phyloP scores from a whole-genome alignment of 306 rosid species.

The peach (Prunus persica) region DNA sequence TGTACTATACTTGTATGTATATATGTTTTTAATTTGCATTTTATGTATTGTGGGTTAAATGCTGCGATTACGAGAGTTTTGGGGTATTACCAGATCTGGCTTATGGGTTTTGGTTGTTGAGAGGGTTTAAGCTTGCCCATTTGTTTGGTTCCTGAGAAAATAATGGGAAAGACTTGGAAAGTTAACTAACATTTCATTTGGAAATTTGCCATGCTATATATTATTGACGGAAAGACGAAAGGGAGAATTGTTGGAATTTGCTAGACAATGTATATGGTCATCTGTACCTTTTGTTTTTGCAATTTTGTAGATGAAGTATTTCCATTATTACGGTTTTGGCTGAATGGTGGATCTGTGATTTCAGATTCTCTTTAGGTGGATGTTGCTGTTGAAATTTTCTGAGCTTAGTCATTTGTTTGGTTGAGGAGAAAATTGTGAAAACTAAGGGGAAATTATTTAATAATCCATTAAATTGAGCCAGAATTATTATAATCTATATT shows the following conservation, averaged over 20 bases:
- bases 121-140: background rate
- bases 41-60: background rate
- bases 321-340: background rate
- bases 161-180: background rate
- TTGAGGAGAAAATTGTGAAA: background rate
- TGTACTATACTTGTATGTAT: no score
- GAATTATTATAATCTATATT: background rate
- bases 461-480: background rate
- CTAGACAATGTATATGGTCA: background rate
- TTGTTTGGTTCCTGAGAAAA: constrained; percentile 8
- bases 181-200: background rate
- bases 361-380: background rate
- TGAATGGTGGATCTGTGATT: constrained; percentile 1
- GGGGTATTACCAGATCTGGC: background rate
- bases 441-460: background rate
- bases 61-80: background rate
- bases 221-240: background rate
- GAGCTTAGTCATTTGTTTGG: background rate
- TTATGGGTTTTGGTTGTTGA: background rate
- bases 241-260: background rate
- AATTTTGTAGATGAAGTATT: background rate
- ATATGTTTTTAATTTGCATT: no score
- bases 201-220: background rate
- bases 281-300: background rate
- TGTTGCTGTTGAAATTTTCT: background rate